These are phyloP conservation scores for Fusarium longipes DNA, from an alignment of 2,329 filamentous ascomycete species.

Conservation along the genomic window DNA sequence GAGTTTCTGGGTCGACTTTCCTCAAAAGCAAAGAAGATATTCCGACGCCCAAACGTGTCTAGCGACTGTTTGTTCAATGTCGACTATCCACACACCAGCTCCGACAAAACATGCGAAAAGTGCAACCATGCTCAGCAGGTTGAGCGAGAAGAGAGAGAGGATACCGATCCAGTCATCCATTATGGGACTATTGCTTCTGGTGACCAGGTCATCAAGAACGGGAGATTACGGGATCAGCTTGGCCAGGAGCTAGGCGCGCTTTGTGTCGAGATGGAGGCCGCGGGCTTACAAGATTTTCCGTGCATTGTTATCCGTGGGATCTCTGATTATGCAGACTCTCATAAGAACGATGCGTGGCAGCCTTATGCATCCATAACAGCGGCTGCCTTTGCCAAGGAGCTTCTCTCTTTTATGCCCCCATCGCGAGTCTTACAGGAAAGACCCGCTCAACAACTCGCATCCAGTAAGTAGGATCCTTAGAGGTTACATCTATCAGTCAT, in stretches of 20 bases:
- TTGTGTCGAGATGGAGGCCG: background rate
- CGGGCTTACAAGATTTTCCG: background rate
- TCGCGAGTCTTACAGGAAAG: background rate
- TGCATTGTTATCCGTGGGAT: background rate
- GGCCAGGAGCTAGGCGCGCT: accelerated
- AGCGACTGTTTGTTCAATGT: background rate
- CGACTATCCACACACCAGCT: background rate
- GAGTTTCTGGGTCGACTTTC: background rate
- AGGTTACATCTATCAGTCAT: no score
- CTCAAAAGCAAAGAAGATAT: background rate
- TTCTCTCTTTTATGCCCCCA: background rate
- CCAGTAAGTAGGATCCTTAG: background rate
- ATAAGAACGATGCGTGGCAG: background rate
- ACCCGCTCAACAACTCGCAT: background rate
- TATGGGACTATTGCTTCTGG: background rate
- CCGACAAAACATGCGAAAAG: background rate
- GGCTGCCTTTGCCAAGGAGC: background rate
- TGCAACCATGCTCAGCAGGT: background rate
- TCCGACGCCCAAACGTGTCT: accelerated
- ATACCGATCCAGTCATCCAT: background rate
- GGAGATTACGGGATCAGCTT: background rate
- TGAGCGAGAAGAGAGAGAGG: background rate
- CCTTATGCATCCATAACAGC: background rate
- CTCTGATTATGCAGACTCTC: background rate
- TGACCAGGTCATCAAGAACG: background rate